Base-by-base conservation (phyloP, 352 stramenopile genomes). In the Blastocystis sp. region DNA sequence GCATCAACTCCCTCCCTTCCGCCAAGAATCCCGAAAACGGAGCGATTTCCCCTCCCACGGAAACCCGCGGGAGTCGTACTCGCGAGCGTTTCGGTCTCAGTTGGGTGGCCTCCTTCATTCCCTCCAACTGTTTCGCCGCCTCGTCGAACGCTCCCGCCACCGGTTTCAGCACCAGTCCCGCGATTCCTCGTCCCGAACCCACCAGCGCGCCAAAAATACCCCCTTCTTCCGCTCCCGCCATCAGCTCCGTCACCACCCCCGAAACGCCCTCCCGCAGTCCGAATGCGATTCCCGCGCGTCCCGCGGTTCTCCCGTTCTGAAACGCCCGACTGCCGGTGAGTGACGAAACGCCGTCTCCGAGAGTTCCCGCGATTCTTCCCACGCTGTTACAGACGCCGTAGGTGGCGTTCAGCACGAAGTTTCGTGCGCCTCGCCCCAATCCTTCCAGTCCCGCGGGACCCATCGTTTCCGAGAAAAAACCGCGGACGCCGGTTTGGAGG, bases 391-490 rank as follows among this genome's bases (percentile, higher is more conserved):
- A 95, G 36, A 92, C 94, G 57, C 93, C 93, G 44, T 96, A 93
- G 0, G 94, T 88, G 18, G 93, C 94, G 87, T 96, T 93, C 71
- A 93, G 93, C 11, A 95, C 90, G 4, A 95, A 88, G 69, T 92
- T 94, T 0, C 92, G 91, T 0, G 93, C 96, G 72, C 93, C 93
- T 48, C 92, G 90, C 9, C 91, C 94, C 0, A 97, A 89, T 0
- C 93, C 93, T 9, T 93, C 85, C 69, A 96, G 91, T 0, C 92
- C 93, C 29, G 91, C 89, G 0, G 92, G 92, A n/a, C n/a, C n/a
- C n/a, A n/a, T n/a, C n/a, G n/a, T n/a, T 75, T 96, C 92, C 71
- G 94, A 96, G 87, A 96, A 96, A 49, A 96, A 94, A 38, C 95
- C 92, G 32, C 93, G 93, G 0, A 96, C 90, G 0, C 92, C 92